Percentiles rank a stretch among this genome's conserved stretches.
These are phyloP conservation scores for Phytophthora aleatoria DNA, from an alignment of 352 stramenopile genomes.

Conservation along the genomic window DNA sequence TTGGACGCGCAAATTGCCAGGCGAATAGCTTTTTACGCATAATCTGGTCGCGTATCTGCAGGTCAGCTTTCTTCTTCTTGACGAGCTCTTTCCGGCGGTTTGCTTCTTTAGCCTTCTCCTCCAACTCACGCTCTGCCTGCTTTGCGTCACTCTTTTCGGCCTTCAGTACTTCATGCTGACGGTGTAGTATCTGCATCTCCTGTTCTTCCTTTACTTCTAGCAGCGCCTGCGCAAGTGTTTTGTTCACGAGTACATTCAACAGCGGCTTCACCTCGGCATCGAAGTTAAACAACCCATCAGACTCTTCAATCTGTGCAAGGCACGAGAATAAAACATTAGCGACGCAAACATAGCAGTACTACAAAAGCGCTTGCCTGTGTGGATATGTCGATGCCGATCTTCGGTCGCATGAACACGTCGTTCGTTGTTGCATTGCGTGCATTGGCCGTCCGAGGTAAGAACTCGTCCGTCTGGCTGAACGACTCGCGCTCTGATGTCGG, in stretches of 20 bases:
- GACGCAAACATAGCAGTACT: too few relatives aligned
- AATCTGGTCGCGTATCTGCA: slow-evolving; percentile 39
- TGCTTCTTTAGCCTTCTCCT: slow-evolving; percentile 55
- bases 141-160: slow-evolving; percentile 48
- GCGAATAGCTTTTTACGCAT: slow-evolving; percentile 66
- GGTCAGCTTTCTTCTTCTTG: slow-evolving; percentile 51
- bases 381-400: slow-evolving; percentile 73
- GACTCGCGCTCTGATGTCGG: slow-evolving; percentile 42
- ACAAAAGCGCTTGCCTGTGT: slow-evolving; percentile 51
- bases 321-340: not conserved
- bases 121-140: slow-evolving; percentile 50
- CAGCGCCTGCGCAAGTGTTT: slow-evolving; percentile 81
- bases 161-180: slow-evolving; percentile 47
- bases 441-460: slow-evolving; percentile 44
- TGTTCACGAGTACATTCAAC: slow-evolving; percentile 79
- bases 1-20: slow-evolving; percentile 57
- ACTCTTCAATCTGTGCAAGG: slow-evolving; percentile 65
- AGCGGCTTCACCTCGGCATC: slow-evolving; percentile 78
- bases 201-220: slow-evolving; percentile 78
- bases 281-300: slow-evolving; percentile 82
- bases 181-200: slow-evolving; percentile 57
- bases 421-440: slow-evolving; percentile 46
- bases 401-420: slow-evolving; percentile 60
- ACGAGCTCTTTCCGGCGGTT: slow-evolving; percentile 55
- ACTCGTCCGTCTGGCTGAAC: slow-evolving; percentile 76